These are phyloP conservation scores for Trichophyton simii DNA, from an alignment of 2,329 filamentous ascomycete species.

Conservation along the genomic window DNA sequence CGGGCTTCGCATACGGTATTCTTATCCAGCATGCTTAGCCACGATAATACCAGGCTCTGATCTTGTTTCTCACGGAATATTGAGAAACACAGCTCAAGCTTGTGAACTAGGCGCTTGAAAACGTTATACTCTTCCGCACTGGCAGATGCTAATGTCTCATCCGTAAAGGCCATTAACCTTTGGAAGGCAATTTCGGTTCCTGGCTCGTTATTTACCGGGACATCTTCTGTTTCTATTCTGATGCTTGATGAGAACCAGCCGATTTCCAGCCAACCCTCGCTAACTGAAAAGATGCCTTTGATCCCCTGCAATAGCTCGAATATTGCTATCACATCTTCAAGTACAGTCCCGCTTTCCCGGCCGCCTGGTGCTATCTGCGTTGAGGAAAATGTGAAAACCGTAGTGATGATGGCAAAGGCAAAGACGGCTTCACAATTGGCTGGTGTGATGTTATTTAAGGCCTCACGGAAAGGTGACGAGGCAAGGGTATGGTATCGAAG, in stretches of 20 bases:
- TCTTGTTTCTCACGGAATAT: constrained; percentile 18
- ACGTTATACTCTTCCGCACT: constrained; percentile 21
- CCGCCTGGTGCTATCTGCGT: constrained; percentile 22
- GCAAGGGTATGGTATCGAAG: constrained; percentile 27
- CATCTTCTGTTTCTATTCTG: constrained; percentile 34
- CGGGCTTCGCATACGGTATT: constrained; percentile 12
- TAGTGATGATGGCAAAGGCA: constrained; percentile 27
- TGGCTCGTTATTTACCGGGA: constrained; percentile 15
- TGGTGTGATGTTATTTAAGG: constrained; percentile 24
- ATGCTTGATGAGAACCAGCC: constrained; percentile 38
- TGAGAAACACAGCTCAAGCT: constrained; percentile 17
- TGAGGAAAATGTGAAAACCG: constrained; percentile 25
- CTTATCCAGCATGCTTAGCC: constrained; percentile 17
- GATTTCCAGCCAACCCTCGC: constrained; percentile 34
- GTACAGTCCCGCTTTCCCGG: constrained; percentile 22
- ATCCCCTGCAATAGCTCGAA: constrained; percentile 27
- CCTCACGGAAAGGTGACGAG: constrained; percentile 24
- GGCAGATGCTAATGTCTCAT: constrained; percentile 17
- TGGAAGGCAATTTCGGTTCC: constrained; percentile 20
- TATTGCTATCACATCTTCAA: constrained; percentile 25
- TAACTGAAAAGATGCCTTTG: constrained; percentile 24
- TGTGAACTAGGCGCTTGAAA: constrained; percentile 19
- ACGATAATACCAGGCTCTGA: constrained; percentile 23
- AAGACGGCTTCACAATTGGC: constrained; percentile 28
- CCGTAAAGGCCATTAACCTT: constrained; percentile 19